Base-by-base conservation (phyloP, 1,284 basidiomycete species). In the Moniliophthora roreri region DNA sequence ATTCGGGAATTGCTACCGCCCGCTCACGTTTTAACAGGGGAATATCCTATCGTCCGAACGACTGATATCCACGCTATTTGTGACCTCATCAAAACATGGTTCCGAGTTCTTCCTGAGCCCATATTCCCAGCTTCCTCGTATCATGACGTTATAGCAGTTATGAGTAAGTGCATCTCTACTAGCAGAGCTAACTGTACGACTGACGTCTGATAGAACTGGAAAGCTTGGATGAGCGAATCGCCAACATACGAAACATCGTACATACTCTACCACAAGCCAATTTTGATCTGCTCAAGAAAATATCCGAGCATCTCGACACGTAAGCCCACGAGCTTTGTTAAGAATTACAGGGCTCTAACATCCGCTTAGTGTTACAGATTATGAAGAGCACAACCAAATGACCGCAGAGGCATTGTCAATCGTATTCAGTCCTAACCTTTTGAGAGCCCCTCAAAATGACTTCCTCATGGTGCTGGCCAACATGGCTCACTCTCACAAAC, bases 341-440 rank as follows among this genome's bases (percentile, higher is more conserved):
- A 10, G 23, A 41, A n/a, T 51, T 13, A 21, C 8, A 15, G 39
- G 48, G n/a, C 52, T 54, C 57, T 55, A 36, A 56, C 18, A 45
- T 48, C 52, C n/a, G 16, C 52, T 2, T 63, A 90, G 89, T 63
- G 87, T 93, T 24, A 90, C 89, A 7, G 91, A 93, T 62, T 90
- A 80, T 65, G 91, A 93, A 64, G 88, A 91, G 54, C 79, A 85
- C 46, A 93, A 93, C 61, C 88, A 93, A 57, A 93, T 93, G 91
- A 90, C 87, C 1, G 84, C 89, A 0, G 86, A 90, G 59, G 86
- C 87, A 5, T 74, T 93, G 3, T 85, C 91, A 0, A 91, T 91
- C 45, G 88, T 92, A 20, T 91, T 92, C 67, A 89, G 88, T 56
- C 90, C 89, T 1, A 91, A 90, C 61, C 69, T 93, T 51, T 67